phyloP scores from a whole-genome alignment of 495 filamentous ascomycete species.

The Penicillium odoratum region DNA sequence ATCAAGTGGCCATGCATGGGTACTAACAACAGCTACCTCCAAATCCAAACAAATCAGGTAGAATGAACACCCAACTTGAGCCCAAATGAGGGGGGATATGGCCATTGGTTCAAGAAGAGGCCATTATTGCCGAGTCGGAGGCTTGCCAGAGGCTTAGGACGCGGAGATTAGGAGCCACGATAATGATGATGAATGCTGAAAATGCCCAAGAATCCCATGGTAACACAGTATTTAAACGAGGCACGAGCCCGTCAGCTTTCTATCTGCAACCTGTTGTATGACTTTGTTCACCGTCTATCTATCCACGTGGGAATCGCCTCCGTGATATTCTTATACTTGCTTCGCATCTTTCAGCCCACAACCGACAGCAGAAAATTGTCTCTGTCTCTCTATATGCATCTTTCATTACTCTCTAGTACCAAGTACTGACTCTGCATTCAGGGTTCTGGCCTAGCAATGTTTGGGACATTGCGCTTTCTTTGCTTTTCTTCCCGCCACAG shows the following conservation, averaged over 20 bases:
- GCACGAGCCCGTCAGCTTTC: conserved; percentile 1
- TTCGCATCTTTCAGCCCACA: neutral
- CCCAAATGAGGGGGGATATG: neutral
- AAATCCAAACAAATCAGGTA: neutral
- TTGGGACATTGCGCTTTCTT: conserved; percentile 1
- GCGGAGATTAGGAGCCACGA: neutral
- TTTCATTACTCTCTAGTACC: neutral
- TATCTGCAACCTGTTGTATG: conserved; percentile 1
- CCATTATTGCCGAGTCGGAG: neutral
- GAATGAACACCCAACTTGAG: neutral
- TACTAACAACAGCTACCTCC: neutral
- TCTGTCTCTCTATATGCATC: neutral
- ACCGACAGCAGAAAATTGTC: conserved; percentile 1
- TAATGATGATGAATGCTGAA: neutral
- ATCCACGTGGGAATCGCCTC: conserved; percentile 3
- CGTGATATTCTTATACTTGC: conserved; percentile 1
- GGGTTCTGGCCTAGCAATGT: neutral
- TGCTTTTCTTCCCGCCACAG: conserved; percentile 5
- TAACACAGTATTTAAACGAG: conserved; percentile 6
- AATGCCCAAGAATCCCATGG: neutral
- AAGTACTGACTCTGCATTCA: neutral
- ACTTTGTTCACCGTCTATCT: conserved; percentile 1
- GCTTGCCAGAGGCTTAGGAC: neutral
- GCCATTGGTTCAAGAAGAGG: neutral
- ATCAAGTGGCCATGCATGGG: neutral